phyloP scores from a whole-genome alignment of 129 eudicot genomes.

The Sambucus nigra region DNA sequence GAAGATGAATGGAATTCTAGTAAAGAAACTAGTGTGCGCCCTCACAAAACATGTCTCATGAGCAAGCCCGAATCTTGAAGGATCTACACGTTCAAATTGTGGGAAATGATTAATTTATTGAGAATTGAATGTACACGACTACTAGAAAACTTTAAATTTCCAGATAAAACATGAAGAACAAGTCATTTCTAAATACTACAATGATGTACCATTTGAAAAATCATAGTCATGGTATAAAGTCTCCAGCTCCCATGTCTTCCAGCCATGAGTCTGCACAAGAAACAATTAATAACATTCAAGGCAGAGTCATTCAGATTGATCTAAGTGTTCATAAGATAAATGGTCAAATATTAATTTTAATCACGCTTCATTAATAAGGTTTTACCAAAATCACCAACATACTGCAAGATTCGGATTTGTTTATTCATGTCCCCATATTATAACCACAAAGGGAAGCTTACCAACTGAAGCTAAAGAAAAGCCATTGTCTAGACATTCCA shows the following conservation, averaged over 20 bases:
- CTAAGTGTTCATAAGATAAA: too few relatives aligned
- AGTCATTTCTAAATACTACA: background rate
- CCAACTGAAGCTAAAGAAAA: background rate
- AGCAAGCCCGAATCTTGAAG: slow-evolving; percentile 76
- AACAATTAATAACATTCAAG: background rate
- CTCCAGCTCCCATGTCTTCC: slow-evolving; percentile 89
- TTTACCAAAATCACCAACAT: too few relatives aligned
- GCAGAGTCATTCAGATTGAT: too few relatives aligned
- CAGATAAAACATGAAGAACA: background rate
- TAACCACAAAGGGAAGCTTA: background rate
- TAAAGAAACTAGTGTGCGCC: slow-evolving; percentile 68
- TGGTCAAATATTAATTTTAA: too few relatives aligned
- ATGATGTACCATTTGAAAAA: slow-evolving; percentile 53
- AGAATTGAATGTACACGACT: background rate
- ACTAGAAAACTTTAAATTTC: background rate
- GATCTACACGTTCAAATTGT: slow-evolving; percentile 43
- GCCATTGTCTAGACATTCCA: background rate
- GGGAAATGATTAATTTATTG: background rate
- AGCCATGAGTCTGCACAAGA: slow-evolving; percentile 59
- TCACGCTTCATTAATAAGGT: too few relatives aligned
- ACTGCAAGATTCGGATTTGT: too few relatives aligned
- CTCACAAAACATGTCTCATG: slow-evolving; percentile 93
- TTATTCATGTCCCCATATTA: background rate
- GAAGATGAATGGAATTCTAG: slow-evolving; percentile 51
- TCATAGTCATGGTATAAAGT: slow-evolving; percentile 60